These are phyloP conservation scores for Juncus inflexus DNA, from an alignment of 176 grass and related monocot genomes.

Conservation along the genomic window DNA sequence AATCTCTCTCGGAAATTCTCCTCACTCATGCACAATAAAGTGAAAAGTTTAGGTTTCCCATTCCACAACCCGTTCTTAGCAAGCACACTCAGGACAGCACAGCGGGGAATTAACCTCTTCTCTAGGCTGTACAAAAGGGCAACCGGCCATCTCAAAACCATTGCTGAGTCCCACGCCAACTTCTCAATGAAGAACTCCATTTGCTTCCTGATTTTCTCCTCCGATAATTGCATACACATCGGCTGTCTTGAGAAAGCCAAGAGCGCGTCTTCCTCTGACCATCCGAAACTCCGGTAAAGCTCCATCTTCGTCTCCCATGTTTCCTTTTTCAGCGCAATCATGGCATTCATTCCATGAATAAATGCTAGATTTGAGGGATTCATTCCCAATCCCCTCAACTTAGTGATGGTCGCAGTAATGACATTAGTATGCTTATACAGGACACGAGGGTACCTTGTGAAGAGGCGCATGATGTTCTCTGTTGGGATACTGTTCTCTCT, in stretches of 20 bases:
- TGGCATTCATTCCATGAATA: neutral
- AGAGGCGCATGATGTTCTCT: neutral
- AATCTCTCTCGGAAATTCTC: constrained; percentile 15
- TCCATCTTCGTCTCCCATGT: constrained; percentile 28
- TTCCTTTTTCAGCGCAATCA: neutral
- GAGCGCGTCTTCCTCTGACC: too few relatives aligned
- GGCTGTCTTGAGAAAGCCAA: constrained; percentile 23
- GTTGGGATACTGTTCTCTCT: neutral
- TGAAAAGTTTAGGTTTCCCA: neutral
- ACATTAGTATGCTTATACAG: neutral
- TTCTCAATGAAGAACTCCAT: neutral
- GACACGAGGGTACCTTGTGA: neutral
- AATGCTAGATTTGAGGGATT: neutral
- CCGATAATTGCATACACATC: constrained; percentile 11
- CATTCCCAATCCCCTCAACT: constrained; percentile 22
- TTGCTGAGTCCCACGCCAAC: too few relatives aligned
- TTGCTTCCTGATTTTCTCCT: neutral
- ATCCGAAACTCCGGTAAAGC: constrained; percentile 6
- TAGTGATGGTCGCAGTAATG: neutral
- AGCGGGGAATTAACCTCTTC: too few relatives aligned
- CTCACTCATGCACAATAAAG: neutral
- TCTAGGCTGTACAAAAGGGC: too few relatives aligned
- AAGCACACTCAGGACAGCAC: too few relatives aligned
- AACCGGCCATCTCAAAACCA: too few relatives aligned
- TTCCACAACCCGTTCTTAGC: neutral